These are phyloP conservation scores for Suhomyces taliae DNA, from an alignment of 1,139 yeast species.

Conservation along the genomic window DNA sequence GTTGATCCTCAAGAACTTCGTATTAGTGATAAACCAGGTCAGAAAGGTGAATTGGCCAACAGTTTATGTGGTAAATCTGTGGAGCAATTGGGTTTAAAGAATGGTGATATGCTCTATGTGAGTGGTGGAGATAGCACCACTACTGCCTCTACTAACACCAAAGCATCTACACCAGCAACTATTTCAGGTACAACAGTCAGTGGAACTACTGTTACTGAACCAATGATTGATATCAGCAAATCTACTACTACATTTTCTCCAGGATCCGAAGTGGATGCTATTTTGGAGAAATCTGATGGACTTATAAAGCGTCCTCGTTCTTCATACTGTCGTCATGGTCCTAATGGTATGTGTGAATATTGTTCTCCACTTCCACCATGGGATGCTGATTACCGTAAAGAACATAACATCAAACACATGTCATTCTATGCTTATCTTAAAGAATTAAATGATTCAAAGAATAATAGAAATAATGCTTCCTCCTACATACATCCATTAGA, in stretches of 20 bases:
- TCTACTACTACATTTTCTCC: neutral
- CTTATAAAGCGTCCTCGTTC: conserved; percentile 65
- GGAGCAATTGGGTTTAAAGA: conserved; percentile 55
- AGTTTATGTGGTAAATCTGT: conserved; percentile 49
- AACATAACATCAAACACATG: conserved; percentile 79
- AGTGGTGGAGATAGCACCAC: conserved; percentile 18
- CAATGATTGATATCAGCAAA: conserved; percentile 29
- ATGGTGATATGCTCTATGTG: conserved; percentile 83
- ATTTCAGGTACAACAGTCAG: conserved; percentile 4
- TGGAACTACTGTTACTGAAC: conserved; percentile 15
- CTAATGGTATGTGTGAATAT: conserved; percentile 96
- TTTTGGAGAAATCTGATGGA: conserved; percentile 70
- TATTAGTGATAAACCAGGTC: conserved; percentile 49
- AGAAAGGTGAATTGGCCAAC: conserved; percentile 45
- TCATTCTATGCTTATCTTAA: conserved; percentile 84
- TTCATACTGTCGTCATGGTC: conserved; percentile 79
- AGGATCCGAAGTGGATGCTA: conserved; percentile 44
- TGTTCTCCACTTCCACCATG: conserved; percentile 96
- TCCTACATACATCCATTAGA: conserved; percentile 81
- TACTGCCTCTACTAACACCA: neutral
- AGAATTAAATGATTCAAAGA: conserved; percentile 67
- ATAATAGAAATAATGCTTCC: conserved; percentile 59
- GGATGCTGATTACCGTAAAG: conserved; percentile 75
- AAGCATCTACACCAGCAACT: conserved; percentile 4
- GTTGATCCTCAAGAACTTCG: conserved; percentile 34